Conservation (phyloP, 306 rosid species). For the Quercus berberidifolia region DNA sequence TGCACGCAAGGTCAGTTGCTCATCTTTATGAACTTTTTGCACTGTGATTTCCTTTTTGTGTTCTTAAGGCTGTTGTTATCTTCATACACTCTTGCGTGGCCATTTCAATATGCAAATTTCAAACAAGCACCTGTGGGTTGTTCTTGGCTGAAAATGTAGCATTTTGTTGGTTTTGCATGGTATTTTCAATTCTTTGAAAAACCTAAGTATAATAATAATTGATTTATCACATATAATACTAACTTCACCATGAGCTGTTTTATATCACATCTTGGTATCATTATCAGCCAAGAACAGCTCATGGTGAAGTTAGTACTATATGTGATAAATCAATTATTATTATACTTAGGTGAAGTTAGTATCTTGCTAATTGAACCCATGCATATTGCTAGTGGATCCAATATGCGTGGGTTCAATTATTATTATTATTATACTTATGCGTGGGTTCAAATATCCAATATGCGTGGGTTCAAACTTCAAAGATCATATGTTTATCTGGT, state of each 20-base stretch:
- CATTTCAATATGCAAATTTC: conserved; percentile 7
- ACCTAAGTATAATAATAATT: neutral
- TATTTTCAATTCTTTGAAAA: neutral
- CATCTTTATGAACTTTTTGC: conserved; percentile 21
- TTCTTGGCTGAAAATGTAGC: neutral
- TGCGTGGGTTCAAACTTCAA: too few relatives aligned
- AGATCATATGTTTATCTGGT: too few relatives aligned
- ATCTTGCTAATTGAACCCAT: too few relatives aligned
- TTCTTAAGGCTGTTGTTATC: conserved; percentile 26
- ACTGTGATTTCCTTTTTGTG: conserved; percentile 20
- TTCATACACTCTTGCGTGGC: conserved; percentile 15
- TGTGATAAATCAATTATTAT: too few relatives aligned
- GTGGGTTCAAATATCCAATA: too few relatives aligned
- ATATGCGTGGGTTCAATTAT: too few relatives aligned
- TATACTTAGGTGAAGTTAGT: too few relatives aligned
- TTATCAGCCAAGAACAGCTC: too few relatives aligned
- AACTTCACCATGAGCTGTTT: neutral
- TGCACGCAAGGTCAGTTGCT: conserved; percentile 77
- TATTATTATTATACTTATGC: too few relatives aligned
- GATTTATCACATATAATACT: neutral
- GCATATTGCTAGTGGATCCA: too few relatives aligned
- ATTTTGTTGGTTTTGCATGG: neutral
- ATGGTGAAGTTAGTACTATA: too few relatives aligned
- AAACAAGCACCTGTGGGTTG: neutral
- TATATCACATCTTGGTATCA: neutral